A percentile compares a stretch with the other conserved stretches of the same genome.
Conservation (phyloP, 768 basidiomycete species). For the Leccinum variicolor region DNA sequence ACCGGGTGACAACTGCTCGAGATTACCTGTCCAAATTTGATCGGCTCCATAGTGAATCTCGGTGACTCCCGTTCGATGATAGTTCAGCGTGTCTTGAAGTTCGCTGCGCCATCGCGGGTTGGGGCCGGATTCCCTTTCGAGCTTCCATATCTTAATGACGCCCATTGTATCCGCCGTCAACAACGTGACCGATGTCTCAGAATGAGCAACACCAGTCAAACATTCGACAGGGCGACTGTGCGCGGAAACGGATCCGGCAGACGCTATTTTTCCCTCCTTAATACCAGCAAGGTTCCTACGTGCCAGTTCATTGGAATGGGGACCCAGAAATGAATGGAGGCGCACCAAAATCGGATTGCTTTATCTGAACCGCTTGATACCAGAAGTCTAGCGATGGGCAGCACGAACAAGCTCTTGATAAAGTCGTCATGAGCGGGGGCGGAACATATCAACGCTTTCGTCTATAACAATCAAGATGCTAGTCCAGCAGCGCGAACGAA, state of each 20-base stretch:
- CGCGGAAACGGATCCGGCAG: conserved; percentile 68
- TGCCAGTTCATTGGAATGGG: background rate
- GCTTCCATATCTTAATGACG: conserved; percentile 74
- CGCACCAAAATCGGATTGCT: conserved; percentile 80
- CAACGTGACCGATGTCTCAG: conserved; percentile 48
- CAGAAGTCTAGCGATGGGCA: conserved; percentile 63
- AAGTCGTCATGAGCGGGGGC: conserved; percentile 86
- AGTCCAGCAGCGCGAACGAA: background rate
- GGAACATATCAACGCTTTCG: conserved; percentile 63
- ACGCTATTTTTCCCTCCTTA: conserved; percentile 38
- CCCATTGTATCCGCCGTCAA: conserved; percentile 95
- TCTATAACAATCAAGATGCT: conserved; percentile 41
- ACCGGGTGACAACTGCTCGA: background rate
- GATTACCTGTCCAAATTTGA: conserved; percentile 84
- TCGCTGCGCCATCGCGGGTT: conserved; percentile 49
- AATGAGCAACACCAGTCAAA: conserved; percentile 52
- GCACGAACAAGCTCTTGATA: conserved; percentile 76
- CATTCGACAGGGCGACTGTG: conserved; percentile 89
- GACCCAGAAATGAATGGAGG: background rate
- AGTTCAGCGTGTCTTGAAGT: conserved; percentile 51
- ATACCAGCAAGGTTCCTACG: conserved; percentile 61
- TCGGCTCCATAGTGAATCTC: conserved; percentile 64
- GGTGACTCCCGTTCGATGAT: conserved; percentile 84
- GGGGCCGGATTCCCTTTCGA: conserved; percentile 41
- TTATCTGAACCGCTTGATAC: conserved; percentile 92